A percentile compares a stretch with the other conserved stretches of the same genome.
Evolutionary conservation across 2,329 filamentous ascomycete species (phyloP).

Genomic region (Immersiporthe knoxdaviesiana): DNA sequence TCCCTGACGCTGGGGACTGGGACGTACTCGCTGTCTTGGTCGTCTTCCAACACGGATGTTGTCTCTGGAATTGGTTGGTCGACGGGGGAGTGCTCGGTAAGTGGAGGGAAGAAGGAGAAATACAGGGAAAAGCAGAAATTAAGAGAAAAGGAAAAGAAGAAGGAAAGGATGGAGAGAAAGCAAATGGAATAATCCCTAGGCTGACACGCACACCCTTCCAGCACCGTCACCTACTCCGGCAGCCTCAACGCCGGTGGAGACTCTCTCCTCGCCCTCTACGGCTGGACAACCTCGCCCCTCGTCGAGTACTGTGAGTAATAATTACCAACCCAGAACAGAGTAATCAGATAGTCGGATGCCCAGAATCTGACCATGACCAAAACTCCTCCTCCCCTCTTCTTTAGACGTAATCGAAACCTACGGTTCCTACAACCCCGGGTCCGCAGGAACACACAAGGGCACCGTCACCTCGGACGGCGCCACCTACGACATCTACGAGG

Average conservation of each 20-base stretch:
- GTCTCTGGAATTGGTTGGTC: conserved; percentile 20
- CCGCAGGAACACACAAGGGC: conserved; percentile 27
- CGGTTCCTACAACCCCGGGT: conserved; percentile 32
- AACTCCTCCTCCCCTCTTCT: neutral
- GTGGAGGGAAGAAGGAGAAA: neutral
- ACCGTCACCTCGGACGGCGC: conserved; percentile 32
- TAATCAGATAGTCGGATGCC: neutral
- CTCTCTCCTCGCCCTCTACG: conserved; percentile 20
- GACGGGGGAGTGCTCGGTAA: conserved; percentile 21
- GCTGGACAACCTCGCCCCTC: conserved; percentile 15
- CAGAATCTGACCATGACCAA: neutral
- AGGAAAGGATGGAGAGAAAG: neutral
- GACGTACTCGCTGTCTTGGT: conserved; percentile 19
- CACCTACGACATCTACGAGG: conserved; percentile 33
- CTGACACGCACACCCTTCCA: neutral
- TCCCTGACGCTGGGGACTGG: conserved; percentile 15
- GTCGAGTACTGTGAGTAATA: conserved; percentile 5
- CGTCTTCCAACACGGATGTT: conserved; percentile 21
- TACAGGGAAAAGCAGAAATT: no score
- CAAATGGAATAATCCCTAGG: neutral
- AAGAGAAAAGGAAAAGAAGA: neutral
- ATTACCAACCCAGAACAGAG: neutral
- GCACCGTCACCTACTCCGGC: conserved; percentile 17
- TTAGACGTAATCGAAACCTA: conserved; percentile 33
- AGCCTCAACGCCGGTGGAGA: conserved; percentile 13